Percentiles rank a stretch among this genome's conserved stretches.
Conservation (phyloP, 129 eudicot species). For the Pulicaria dysenterica region DNA sequence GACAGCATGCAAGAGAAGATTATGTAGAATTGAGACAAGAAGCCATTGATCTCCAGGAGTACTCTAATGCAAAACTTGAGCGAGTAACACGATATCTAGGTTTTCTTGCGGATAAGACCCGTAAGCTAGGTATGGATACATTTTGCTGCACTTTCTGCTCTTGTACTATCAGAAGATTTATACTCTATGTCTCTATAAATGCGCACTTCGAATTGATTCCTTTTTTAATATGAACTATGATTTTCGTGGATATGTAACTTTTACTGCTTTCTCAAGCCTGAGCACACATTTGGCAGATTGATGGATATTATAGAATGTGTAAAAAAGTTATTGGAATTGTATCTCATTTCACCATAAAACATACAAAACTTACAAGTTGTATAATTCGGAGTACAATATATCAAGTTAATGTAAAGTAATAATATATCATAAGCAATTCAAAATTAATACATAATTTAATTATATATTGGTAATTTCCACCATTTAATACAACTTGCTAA, state of each 20-base stretch:
- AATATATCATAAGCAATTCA: too few relatives aligned
- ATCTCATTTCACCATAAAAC: too few relatives aligned
- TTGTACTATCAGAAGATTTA: slow-evolving; percentile 2
- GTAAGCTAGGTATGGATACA: slow-evolving; percentile 71
- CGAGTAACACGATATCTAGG: slow-evolving; percentile 85
- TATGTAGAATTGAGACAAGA: slow-evolving; percentile 85
- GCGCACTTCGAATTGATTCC: background rate
- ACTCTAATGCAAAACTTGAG: slow-evolving; percentile 92
- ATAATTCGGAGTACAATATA: too few relatives aligned
- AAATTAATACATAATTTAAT: too few relatives aligned
- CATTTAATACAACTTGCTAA: too few relatives aligned
- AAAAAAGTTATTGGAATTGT: background rate
- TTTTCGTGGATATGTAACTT: slow-evolving; percentile 6
- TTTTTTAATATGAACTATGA: background rate
- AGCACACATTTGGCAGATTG: slow-evolving; percentile 1
- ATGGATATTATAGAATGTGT: background rate
- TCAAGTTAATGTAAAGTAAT: too few relatives aligned
- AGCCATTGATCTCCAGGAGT: slow-evolving; percentile 87
- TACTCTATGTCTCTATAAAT: background rate
- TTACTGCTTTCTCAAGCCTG: slow-evolving; percentile 13
- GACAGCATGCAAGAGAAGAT: slow-evolving; percentile 92
- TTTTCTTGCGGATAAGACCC: slow-evolving; percentile 93
- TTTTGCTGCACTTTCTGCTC: slow-evolving; percentile 17
- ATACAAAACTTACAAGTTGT: too few relatives aligned
- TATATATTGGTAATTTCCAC: too few relatives aligned